These are phyloP conservation scores for Fusarium cicatricum DNA, from an alignment of 2,329 filamentous ascomycete genomes.

Conservation along the genomic window DNA sequence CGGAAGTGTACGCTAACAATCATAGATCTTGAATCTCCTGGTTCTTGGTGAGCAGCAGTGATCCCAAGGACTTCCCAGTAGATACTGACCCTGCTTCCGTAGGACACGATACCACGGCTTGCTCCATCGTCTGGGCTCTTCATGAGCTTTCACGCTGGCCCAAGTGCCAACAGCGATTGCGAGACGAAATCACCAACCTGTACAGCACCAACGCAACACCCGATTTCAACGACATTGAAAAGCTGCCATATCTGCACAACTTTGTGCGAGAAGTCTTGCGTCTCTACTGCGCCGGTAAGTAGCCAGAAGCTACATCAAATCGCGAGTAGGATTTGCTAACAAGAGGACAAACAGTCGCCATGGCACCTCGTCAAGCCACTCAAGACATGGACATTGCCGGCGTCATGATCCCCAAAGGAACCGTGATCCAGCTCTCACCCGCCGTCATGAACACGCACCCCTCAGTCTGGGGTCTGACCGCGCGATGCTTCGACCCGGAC, in stretches of 20 bases:
- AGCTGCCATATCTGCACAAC: conserved; percentile 50
- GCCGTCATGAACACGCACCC: conserved; percentile 48
- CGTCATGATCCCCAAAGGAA: conserved; percentile 49
- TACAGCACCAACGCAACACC: conserved; percentile 10
- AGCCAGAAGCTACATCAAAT: neutral
- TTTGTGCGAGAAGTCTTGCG: conserved; percentile 55
- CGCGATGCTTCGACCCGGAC: conserved; percentile 47
- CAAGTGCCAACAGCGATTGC: conserved; percentile 49
- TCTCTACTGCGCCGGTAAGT: conserved; percentile 49
- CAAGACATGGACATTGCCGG: conserved; percentile 49
- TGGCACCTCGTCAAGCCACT: conserved; percentile 46
- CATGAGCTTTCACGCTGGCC: conserved; percentile 50
- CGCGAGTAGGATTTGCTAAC: neutral
- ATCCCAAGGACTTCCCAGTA: neutral
- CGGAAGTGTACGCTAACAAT: conserved; percentile 11
- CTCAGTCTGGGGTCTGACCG: conserved; percentile 49
- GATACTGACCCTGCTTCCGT: neutral
- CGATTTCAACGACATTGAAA: conserved; percentile 40
- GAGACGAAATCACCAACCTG: conserved; percentile 47
- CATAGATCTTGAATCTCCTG: conserved; percentile 54
- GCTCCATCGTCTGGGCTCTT: conserved; percentile 52
- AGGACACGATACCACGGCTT: conserved; percentile 55
- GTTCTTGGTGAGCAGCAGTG: conserved; percentile 46
- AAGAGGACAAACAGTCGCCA: conserved; percentile 39
- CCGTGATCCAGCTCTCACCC: conserved; percentile 48